Base-by-base conservation (phyloP, 1,284 basidiomycete genomes). In the Sutorius eximius region DNA sequence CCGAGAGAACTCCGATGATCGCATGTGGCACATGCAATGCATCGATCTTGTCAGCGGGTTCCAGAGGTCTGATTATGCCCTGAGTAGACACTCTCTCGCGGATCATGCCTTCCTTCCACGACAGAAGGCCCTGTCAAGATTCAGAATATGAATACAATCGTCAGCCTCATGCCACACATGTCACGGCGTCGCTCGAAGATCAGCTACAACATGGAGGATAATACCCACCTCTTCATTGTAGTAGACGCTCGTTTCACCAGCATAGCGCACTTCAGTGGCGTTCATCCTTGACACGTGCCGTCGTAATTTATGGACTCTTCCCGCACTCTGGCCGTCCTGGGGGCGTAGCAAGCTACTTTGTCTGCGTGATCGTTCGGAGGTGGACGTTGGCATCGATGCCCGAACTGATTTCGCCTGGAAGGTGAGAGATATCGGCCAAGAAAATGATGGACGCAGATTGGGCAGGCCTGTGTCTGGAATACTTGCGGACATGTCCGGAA, bases 11-110 rank as follows among this genome's bases (percentile, higher is more conserved):
- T 4, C 93, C 92, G 49, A 95, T 77, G 30, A 84, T 74, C 22
- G 89, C 83, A 1, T 76, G 69, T 0, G 82, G 79, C 42, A 95
- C 71, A 9, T 76, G 77, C 41, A 96, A 75, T 1, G 85, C 89
- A 7, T 75, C 71, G 0, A 98, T 77, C 45, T 89, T 81, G 1
- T 77, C 70, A 56, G 82, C 79, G 0, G 85, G 77, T 66, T 98
- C 95, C 59, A 99, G 78, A 0, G 88, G 81, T 11, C 95, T 84
- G 16, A 93, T 78, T 8, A 83, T 72, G 8, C 96, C 96, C 22
- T 79, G 77, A 5, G 87, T 86, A 18, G 88, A 86, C 20, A 98
- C 86, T 12, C 96, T 84, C 71, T 98, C 95, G 33, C 95, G 83
- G 57, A 98, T 91, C 80, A 89, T 87, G 0, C 63, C 65, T 42